Evolutionary conservation across 2,329 filamentous ascomycete genomes (phyloP).

Genomic region (Aspergillus sp.): DNA sequence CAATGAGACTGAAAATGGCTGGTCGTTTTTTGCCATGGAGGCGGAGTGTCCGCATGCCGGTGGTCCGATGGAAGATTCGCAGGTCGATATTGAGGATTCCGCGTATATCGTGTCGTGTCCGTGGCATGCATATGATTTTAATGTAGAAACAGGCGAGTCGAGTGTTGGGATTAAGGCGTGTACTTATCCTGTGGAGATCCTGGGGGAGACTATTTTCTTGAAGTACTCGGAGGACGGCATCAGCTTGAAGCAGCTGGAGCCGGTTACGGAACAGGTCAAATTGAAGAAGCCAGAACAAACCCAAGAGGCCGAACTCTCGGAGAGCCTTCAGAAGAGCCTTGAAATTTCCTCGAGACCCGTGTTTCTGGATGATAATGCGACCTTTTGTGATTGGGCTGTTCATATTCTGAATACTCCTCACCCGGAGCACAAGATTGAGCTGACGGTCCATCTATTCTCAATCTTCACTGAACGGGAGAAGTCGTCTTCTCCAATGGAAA

Average conservation of each 20-base stretch:
- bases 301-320: conserved; percentile 1
- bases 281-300: conserved; percentile 29
- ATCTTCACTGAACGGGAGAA: conserved; percentile 35
- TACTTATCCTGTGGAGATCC: conserved; percentile 38
- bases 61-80: conserved; percentile 41
- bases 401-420: conserved; percentile 41
- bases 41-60: conserved; percentile 44
- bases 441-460: conserved; percentile 40
- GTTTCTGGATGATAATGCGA: conserved; percentile 37
- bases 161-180: conserved; percentile 44
- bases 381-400: conserved; percentile 44
- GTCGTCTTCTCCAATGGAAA: conserved; percentile 35
- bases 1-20: conserved; percentile 33
- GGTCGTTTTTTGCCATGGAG: conserved; percentile 45
- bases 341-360: not conserved
- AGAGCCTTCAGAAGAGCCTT: not conserved
- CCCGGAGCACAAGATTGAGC: conserved; percentile 43
- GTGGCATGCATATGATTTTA: conserved; percentile 47
- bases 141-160: conserved; percentile 44
- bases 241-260: conserved; percentile 28
- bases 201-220: conserved; percentile 30
- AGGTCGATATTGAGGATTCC: conserved; percentile 44
- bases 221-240: conserved; percentile 23
- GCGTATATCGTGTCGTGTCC: conserved; percentile 43
- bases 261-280: conserved; percentile 42